These are phyloP conservation scores for Epithemia pelagica DNA, from an alignment of 108 stramenopile genomes.

Conservation along the genomic window DNA sequence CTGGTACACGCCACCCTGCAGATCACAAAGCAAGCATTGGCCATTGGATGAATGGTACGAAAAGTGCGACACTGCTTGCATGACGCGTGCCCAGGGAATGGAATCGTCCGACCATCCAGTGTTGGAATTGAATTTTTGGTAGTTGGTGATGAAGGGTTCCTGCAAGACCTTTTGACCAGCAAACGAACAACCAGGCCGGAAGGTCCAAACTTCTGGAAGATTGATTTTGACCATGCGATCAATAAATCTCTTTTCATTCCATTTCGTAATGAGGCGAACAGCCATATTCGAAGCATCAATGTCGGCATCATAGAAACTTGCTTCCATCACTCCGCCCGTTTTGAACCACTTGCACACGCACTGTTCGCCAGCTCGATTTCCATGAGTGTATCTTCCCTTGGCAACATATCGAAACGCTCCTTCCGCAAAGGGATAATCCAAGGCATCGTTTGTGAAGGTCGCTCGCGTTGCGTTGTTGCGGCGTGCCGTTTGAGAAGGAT, in stretches of 20 bases:
- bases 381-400: slow-evolving; percentile 26
- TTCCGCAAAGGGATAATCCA: slow-evolving; percentile 28
- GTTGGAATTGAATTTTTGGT: too few relatives aligned
- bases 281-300: slow-evolving; percentile 24
- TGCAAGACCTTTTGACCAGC: too few relatives aligned
- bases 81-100: too few relatives aligned
- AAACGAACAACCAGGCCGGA: too few relatives aligned
- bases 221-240: slow-evolving; percentile 31
- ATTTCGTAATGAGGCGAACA: slow-evolving; percentile 22
- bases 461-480: slow-evolving; percentile 20
- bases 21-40: too few relatives aligned
- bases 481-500: slow-evolving; percentile 25
- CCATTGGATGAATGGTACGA: too few relatives aligned
- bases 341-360: slow-evolving; percentile 48
- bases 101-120: too few relatives aligned
- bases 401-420: slow-evolving; percentile 35
- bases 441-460: slow-evolving; percentile 11
- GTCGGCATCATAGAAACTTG: slow-evolving; percentile 26
- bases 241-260: slow-evolving; percentile 25
- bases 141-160: too few relatives aligned
- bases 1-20: too few relatives aligned
- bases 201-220: slow-evolving; percentile 31
- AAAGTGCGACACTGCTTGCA: too few relatives aligned
- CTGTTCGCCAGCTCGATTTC: slow-evolving; percentile 16
- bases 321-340: slow-evolving; percentile 26